Percentiles rank a stretch among this genome's conserved stretches.
These are phyloP conservation scores for Chlorella sp. DNA, from an alignment of 139 green algal genomes.

Conservation along the genomic window DNA sequence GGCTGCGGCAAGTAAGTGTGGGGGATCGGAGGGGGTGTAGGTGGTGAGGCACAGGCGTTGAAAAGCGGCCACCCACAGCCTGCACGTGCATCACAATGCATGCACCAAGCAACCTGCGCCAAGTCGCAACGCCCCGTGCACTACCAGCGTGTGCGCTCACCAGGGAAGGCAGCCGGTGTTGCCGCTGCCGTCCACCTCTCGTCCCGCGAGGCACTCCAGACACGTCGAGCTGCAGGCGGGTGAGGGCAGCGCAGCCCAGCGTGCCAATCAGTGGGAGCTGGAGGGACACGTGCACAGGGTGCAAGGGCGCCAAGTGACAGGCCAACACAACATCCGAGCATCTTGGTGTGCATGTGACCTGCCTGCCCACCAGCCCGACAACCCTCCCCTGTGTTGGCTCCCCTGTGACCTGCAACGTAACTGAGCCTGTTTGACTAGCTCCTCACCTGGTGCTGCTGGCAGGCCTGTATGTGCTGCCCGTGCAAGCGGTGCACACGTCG, in stretches of 20 bases:
- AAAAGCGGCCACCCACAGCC: too few species aligned
- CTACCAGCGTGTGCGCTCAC: not conserved
- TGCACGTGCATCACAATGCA: not conserved
- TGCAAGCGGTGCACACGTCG: not conserved
- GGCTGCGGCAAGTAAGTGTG: not conserved
- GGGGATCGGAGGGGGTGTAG: not conserved
- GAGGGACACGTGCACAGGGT: not conserved
- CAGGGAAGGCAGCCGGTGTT: constrained; percentile 5
- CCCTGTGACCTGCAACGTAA: too few species aligned
- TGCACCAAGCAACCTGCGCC: not conserved
- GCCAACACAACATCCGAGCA: not conserved
- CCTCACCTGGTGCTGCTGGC: not conserved
- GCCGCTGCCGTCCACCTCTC: not conserved
- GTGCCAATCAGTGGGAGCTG: not conserved
- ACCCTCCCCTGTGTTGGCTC: too few species aligned
- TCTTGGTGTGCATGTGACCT: not conserved
- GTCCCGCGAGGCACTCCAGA: not conserved
- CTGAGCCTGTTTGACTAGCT: too few species aligned
- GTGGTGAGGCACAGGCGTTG: too few species aligned
- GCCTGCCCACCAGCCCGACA: not conserved
- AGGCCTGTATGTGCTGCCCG: not conserved
- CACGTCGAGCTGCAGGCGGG: constrained; percentile 1
- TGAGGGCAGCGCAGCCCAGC: not conserved
- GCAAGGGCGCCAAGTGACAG: not conserved
- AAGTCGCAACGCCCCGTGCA: not conserved